Evolutionary conservation across 345 rosid genomes (phyloP).

Genomic region (Linum lewisii): DNA sequence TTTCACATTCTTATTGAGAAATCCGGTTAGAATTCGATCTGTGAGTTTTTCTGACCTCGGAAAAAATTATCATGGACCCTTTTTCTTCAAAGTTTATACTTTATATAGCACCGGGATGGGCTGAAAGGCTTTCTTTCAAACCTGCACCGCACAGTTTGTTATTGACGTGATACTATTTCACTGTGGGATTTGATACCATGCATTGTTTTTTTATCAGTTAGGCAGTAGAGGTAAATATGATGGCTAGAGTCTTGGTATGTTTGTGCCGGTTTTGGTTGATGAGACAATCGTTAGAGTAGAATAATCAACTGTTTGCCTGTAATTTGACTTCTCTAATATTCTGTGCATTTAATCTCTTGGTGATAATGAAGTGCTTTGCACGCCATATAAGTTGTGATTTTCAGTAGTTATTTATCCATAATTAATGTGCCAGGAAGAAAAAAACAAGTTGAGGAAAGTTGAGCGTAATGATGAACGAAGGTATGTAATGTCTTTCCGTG

Average conservation of each 20-base stretch:
- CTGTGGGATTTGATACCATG: background rate
- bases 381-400: constrained; percentile 8
- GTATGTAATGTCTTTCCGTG: constrained; percentile 15
- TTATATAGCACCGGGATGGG: background rate
- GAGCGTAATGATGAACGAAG: constrained; percentile 51
- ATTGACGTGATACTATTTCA: background rate
- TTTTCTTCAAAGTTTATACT: background rate
- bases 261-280: too few species aligned
- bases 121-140: background rate
- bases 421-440: constrained; percentile 61
- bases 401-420: constrained; percentile 21
- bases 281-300: too few species aligned
- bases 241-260: background rate
- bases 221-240: background rate
- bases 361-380: background rate
- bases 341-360: background rate
- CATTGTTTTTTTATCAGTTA: background rate
- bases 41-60: constrained; percentile 45
- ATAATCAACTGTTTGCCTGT: too few species aligned
- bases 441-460: constrained; percentile 53
- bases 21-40: constrained; percentile 39
- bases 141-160: background rate
- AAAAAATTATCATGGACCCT: constrained; percentile 21
- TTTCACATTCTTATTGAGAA: constrained; percentile 40
- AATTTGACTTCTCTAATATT: background rate